Evolutionary conservation across 495 filamentous ascomycete genomes (phyloP).

Genomic region (Penicillium pancosmium): DNA sequence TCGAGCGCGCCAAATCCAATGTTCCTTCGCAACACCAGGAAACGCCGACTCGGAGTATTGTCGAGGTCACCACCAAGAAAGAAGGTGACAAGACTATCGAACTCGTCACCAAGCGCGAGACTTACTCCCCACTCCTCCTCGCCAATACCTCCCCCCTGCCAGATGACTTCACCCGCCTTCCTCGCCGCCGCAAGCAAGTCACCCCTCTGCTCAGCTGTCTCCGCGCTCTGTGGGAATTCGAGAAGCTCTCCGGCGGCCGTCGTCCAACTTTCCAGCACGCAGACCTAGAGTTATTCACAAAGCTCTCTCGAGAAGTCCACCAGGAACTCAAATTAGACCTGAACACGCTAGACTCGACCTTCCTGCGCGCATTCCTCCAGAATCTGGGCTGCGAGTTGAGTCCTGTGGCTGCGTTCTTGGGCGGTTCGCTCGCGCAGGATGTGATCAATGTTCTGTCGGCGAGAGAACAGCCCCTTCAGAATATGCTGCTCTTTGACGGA

Average conservation of each 20-base stretch:
- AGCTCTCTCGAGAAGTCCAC: conserved; percentile 72
- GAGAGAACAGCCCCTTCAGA: conserved; percentile 92
- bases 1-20: conserved; percentile 83
- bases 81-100: conserved; percentile 77
- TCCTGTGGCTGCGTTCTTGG: conserved; percentile 86
- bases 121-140: conserved; percentile 79
- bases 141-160: conserved; percentile 77
- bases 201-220: conserved; percentile 80
- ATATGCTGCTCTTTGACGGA: conserved; percentile 89
- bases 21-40: conserved; percentile 67
- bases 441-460: conserved; percentile 93
- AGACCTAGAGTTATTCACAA: conserved; percentile 73
- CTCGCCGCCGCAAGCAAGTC: conserved; percentile 71
- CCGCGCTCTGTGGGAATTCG: conserved; percentile 81
- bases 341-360: conserved; percentile 73
- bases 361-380: conserved; percentile 80
- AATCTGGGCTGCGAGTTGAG: conserved; percentile 80
- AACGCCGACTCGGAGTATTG: conserved; percentile 73
- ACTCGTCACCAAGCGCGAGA: conserved; percentile 88
- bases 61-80: conserved; percentile 70
- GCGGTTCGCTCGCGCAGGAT: conserved; percentile 89
- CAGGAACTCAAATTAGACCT: conserved; percentile 74
- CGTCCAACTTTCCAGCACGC: conserved; percentile 58
- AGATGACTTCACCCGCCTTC: conserved; percentile 63
- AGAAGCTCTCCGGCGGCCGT: conserved; percentile 51